Evolutionary conservation across 2,329 filamentous ascomycete genomes (phyloP).

Genomic region (Alternaria arborescens): DNA sequence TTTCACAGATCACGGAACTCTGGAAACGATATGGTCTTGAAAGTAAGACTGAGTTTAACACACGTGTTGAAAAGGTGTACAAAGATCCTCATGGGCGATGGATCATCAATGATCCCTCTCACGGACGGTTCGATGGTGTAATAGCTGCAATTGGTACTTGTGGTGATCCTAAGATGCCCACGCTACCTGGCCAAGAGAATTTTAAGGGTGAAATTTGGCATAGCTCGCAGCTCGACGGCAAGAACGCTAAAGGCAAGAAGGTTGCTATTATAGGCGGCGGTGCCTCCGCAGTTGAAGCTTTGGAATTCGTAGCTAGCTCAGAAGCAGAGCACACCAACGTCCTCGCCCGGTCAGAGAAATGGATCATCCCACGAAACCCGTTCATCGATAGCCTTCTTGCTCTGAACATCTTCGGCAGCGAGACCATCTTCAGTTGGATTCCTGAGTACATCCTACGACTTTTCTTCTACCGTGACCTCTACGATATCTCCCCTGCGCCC

Average conservation of each 20-base stretch:
- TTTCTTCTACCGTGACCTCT: constrained; percentile 83
- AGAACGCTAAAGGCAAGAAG: constrained; percentile 75
- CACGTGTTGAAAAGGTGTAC: constrained; percentile 72
- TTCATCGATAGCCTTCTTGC: constrained; percentile 76
- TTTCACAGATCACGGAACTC: constrained; percentile 73
- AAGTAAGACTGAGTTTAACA: constrained; percentile 75
- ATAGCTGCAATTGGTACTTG: constrained; percentile 83
- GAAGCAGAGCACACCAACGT: constrained; percentile 75
- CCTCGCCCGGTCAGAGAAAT: constrained; percentile 81
- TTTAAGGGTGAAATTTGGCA: constrained; percentile 79
- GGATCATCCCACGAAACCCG: constrained; percentile 85
- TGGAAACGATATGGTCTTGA: constrained; percentile 81
- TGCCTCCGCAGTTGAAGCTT: constrained; percentile 80
- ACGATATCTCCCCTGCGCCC: constrained; percentile 71
- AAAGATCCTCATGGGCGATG: constrained; percentile 74
- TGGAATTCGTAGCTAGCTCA: constrained; percentile 77
- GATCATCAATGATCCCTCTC: constrained; percentile 76
- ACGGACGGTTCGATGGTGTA: constrained; percentile 80
- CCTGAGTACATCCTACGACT: constrained; percentile 77
- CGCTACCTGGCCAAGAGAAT: constrained; percentile 72
- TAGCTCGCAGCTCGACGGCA: constrained; percentile 77
- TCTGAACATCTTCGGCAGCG: constrained; percentile 80
- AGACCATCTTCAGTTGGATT: constrained; percentile 78
- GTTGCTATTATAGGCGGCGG: constrained; percentile 81
- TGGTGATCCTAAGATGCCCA: constrained; percentile 77